Percentiles rank a stretch among this genome's conserved stretches.
phyloP scores from a whole-genome alignment of 116 monocot genomes.

The Posidonia oceanica region DNA sequence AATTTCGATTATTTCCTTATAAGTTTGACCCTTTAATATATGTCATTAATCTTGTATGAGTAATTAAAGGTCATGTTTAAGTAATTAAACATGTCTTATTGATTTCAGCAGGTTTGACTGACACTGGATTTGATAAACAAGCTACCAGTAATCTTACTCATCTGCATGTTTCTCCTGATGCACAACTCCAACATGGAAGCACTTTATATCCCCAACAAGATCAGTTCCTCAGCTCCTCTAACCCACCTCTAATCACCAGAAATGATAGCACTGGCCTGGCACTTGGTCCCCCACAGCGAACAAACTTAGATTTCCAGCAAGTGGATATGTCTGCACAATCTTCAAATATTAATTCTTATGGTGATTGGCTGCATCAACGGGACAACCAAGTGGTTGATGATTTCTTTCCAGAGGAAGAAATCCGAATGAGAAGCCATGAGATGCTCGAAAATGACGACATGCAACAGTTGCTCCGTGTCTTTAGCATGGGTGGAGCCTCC shows the following conservation, averaged over 20 bases:
- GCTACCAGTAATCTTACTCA: conserved; percentile 18
- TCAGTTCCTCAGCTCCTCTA: conserved; percentile 20
- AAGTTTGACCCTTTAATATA: too few species aligned
- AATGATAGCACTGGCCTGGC: conserved; percentile 25
- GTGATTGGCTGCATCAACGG: conserved; percentile 31
- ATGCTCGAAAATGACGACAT: conserved; percentile 86
- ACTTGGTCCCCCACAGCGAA: conserved; percentile 25
- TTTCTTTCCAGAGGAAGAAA: conserved; percentile 67
- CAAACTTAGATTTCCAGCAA: conserved; percentile 21
- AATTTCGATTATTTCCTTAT: too few species aligned
- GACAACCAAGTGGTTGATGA: conserved; percentile 27
- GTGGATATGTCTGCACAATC: conserved; percentile 11
- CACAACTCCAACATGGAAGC: conserved; percentile 24
- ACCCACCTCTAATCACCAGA: conserved; percentile 18
- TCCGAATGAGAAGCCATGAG: conserved; percentile 79
- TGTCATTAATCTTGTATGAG: not conserved
- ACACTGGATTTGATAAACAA: conserved; percentile 24
- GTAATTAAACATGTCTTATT: not conserved
- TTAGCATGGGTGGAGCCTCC: conserved; percentile 61
- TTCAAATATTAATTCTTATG: conserved; percentile 17
- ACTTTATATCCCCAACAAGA: conserved; percentile 19
- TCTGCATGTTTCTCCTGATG: conserved; percentile 12
- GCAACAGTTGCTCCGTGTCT: conserved; percentile 64
- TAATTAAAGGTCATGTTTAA: not conserved
- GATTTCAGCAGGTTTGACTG: conserved; percentile 7